A percentile compares a stretch with the other conserved stretches of the same genome.
phyloP scores from a whole-genome alignment of 306 rosid species.

The Cicer chorassanicum region DNA sequence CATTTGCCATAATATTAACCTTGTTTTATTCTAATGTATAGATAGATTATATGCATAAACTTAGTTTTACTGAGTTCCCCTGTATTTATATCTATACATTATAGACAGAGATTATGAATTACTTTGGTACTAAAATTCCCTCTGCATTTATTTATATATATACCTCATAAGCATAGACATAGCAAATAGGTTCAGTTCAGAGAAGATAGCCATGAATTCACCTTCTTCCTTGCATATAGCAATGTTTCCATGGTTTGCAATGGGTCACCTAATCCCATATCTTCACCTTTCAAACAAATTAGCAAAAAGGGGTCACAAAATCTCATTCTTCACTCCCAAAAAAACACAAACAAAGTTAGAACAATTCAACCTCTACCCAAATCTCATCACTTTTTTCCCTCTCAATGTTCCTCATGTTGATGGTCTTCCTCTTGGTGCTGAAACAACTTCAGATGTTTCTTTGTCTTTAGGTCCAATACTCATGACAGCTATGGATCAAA shows the following conservation, averaged over 20 bases:
- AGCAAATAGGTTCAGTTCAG: neutral
- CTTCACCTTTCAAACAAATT: conserved; percentile 48
- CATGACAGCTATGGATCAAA: conserved; percentile 48
- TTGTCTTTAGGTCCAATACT: conserved; percentile 2
- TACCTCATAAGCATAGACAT: neutral
- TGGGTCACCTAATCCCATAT: conserved; percentile 45
- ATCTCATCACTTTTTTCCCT: conserved; percentile 40
- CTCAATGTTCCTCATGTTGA: conserved; percentile 44
- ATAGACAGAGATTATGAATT: too few species aligned
- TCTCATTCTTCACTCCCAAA: conserved; percentile 4
- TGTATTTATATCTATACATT: too few species aligned
- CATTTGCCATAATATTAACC: too few species aligned
- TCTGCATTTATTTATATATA: too few species aligned
- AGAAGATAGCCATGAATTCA: neutral
- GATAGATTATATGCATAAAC: too few species aligned
- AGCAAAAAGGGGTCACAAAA: conserved; percentile 48
- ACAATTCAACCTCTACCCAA: conserved; percentile 37
- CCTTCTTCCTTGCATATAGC: conserved; percentile 37
- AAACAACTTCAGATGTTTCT: conserved; percentile 47
- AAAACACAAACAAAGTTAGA: neutral
- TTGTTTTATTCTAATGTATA: too few species aligned
- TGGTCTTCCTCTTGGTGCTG: conserved; percentile 47
- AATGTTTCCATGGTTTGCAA: conserved; percentile 48
- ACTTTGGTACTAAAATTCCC: too few species aligned
- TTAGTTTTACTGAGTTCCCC: too few species aligned